Conservation (phyloP, 106 monocot species). For the Ottelia alismoides region DNA sequence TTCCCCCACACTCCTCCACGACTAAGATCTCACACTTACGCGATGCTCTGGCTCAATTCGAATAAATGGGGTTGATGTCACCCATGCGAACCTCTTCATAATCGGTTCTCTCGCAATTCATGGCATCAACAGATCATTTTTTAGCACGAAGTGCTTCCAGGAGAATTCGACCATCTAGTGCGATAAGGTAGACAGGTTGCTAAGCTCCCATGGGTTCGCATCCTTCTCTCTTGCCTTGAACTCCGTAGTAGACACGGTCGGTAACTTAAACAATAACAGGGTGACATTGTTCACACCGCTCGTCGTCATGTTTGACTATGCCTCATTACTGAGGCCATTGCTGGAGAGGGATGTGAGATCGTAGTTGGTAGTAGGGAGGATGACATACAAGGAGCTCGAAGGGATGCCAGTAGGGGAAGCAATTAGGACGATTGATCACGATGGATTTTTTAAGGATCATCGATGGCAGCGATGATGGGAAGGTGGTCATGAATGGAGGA, state of each 20-base stretch:
- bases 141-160: no score
- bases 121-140: not conserved
- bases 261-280: no score
- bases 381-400: not conserved
- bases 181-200: not conserved
- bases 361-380: not conserved
- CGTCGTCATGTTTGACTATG: not conserved
- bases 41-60: not conserved
- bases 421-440: not conserved
- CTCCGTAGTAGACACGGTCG: not conserved
- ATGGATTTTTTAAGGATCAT: not conserved
- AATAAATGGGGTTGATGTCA: not conserved
- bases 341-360: not conserved
- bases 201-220: not conserved
- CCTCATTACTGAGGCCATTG: not conserved
- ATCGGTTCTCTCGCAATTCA: not conserved
- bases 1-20: not conserved
- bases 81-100: not conserved
- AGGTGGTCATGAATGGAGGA: not conserved
- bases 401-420: not conserved
- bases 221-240: not conserved
- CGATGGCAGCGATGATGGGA: not conserved
- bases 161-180: not conserved
- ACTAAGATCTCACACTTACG: not conserved
- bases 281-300: not conserved